phyloP scores from a whole-genome alignment of 768 basidiomycete species.

The Mycena crocata region DNA sequence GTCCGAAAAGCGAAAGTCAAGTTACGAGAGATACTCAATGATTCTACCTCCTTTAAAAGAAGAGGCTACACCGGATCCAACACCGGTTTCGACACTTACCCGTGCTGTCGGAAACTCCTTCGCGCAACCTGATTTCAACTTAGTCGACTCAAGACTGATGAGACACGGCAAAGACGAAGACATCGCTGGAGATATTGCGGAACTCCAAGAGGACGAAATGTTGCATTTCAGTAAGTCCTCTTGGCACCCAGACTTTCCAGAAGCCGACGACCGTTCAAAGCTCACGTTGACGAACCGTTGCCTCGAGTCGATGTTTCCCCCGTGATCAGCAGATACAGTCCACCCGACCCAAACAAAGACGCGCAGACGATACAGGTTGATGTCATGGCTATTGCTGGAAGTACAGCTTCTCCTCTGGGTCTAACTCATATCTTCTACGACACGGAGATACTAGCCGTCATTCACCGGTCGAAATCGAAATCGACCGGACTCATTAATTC shows the following conservation, averaged over 20 bases:
- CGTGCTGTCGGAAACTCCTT: conserved; percentile 40
- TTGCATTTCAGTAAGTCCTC: conserved; percentile 46
- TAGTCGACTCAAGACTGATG: conserved; percentile 12
- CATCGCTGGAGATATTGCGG: neutral
- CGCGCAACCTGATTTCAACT: conserved; percentile 22
- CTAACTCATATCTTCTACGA: conserved; percentile 77
- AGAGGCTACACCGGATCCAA: conserved; percentile 68
- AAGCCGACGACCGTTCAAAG: conserved; percentile 38
- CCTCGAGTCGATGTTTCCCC: conserved; percentile 61
- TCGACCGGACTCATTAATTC: conserved; percentile 75
- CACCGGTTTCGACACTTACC: conserved; percentile 67
- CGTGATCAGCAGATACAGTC: conserved; percentile 49
- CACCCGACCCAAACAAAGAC: conserved; percentile 45
- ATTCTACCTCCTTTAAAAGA: conserved; percentile 75
- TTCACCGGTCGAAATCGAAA: conserved; percentile 76
- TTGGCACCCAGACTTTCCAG: neutral
- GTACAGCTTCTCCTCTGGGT: conserved; percentile 57
- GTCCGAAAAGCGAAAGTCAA: conserved; percentile 72
- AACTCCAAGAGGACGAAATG: conserved; percentile 17
- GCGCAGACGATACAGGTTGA: conserved; percentile 78
- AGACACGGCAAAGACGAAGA: neutral
- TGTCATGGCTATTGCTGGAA: conserved; percentile 68
- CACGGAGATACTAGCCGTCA: conserved; percentile 72
- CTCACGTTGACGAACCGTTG: conserved; percentile 55
- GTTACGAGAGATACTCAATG: conserved; percentile 74